Conservation (phyloP, 2,329 filamentous ascomycete genomes). For the Alternaria incomplexa region DNA sequence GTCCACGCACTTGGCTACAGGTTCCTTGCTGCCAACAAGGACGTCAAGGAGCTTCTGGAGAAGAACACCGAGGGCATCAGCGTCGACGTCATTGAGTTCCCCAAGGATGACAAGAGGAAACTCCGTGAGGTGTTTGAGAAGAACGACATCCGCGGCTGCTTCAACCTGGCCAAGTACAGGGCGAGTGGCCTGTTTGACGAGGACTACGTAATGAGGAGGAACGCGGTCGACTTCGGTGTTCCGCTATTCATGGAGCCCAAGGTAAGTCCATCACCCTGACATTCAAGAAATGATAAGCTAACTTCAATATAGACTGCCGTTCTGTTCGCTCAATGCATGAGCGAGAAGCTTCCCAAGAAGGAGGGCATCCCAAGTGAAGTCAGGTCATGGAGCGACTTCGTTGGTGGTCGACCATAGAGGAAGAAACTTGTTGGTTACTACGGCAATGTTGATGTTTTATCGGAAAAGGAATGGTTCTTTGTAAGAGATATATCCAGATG, state of each 20-base stretch:
- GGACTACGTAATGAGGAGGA: conserved; percentile 98
- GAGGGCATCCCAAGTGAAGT: conserved; percentile 93
- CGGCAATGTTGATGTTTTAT: neutral
- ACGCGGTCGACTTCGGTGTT: conserved; percentile 97
- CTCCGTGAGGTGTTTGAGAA: conserved; percentile 95
- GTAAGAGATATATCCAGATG: conserved; percentile 15
- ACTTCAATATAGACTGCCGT: conserved; percentile 75
- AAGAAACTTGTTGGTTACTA: conserved; percentile 15
- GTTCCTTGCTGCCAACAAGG: conserved; percentile 81
- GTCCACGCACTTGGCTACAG: conserved; percentile 91
- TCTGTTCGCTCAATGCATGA: conserved; percentile 97
- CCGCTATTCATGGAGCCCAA: conserved; percentile 98
- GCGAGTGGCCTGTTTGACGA: conserved; percentile 87
- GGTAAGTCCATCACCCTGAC: conserved; percentile 62
- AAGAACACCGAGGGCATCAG: conserved; percentile 68
- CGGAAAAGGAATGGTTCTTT: neutral
- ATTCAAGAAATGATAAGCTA: conserved; percentile 16
- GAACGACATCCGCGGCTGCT: conserved; percentile 93
- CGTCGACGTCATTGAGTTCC: conserved; percentile 95
- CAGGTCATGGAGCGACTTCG: conserved; percentile 92
- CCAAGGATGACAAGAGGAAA: conserved; percentile 92
- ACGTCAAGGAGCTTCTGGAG: conserved; percentile 86
- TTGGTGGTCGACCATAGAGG: conserved; percentile 61
- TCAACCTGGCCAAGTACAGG: conserved; percentile 87
- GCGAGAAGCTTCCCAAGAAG: conserved; percentile 85